Conservation (phyloP, 257 asterid species). For the Nicotiana sylvestris region DNA sequence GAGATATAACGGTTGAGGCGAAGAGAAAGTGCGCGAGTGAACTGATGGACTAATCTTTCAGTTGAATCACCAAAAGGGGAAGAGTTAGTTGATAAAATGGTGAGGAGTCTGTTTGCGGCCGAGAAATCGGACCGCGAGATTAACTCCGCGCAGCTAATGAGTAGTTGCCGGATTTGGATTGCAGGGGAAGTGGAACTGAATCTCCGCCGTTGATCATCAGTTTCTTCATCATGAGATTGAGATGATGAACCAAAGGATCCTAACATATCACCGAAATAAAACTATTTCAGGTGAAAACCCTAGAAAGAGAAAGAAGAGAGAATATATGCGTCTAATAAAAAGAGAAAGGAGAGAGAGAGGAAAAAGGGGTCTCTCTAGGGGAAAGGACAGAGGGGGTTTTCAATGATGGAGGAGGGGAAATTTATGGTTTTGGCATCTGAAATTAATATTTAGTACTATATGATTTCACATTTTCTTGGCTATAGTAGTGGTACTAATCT, state of each 20-base stretch:
- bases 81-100: constrained; percentile 50
- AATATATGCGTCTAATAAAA: not conserved
- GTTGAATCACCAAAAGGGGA: constrained; percentile 87
- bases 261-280: constrained; percentile 39
- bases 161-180: constrained; percentile 73
- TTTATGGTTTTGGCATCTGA: constrained; percentile 9
- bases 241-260: constrained; percentile 79
- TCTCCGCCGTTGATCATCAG: constrained; percentile 8
- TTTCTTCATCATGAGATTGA: constrained; percentile 20
- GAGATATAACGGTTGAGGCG: constrained; percentile 43
- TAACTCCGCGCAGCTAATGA: constrained; percentile 75
- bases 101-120: constrained; percentile 68
- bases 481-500: not conserved
- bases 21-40: constrained; percentile 66
- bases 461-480: not conserved
- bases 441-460: not conserved
- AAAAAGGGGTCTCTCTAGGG: not conserved
- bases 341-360: not conserved
- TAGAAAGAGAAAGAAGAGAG: constrained; percentile 32
- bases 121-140: constrained; percentile 65
- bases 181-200: constrained; percentile 39
- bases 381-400: constrained; percentile 2
- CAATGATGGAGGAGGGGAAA: not conserved
- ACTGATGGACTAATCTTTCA: constrained; percentile 78
- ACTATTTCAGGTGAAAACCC: constrained; percentile 45